Evolutionary conservation across 176 grass and related monocot species (phyloP), one percentile per base, ranked within the genome.

Genomic region (Carex littledalei): DNA sequence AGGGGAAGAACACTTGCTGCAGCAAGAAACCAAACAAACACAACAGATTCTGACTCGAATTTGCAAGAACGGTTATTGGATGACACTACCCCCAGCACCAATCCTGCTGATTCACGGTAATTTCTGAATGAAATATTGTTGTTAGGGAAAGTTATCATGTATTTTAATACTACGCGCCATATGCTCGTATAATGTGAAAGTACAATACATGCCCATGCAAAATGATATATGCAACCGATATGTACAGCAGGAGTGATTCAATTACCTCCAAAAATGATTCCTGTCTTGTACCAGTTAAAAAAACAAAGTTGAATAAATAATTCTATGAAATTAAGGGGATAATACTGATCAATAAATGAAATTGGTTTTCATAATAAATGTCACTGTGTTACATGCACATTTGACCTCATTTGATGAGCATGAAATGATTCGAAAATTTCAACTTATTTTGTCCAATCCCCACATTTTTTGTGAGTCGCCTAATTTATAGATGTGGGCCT

Each of bases 11-110:
- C 90, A 18, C 86, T 98, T 86, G 77, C 70, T 84, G 72, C 89
- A 78, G 34, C 87, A 67, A 89, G 88, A 86, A 89, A 86, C 78
- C 86, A 89, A 79, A 56, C 85, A 84, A 86, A 60, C 82, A 56
- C 77, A 82, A 90, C 89, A 86, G 96, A 98, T 67, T 84, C 91
- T 76, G 89, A 84, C 76, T 83, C 80, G 31, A 90, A 92, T 81
- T 87, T 98, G 78, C 96, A 95, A 80, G 86, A 87, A 82, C 88
- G 96, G 77, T 91, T 98, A 81, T 90, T 98, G 84, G 96, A 98
- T 95, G 91, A 90, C 71, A 66, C 80, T 84, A 79, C 85, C 84
- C 88, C 82, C 85, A 90, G 81, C 78, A 86, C 86, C 32, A 86
- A 82, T 49, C 66, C 79, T 73, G 62, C 86, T 65, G 86, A 90